Conservation (phyloP, 2,329 filamentous ascomycete species). For the Venturia carpophila region DNA sequence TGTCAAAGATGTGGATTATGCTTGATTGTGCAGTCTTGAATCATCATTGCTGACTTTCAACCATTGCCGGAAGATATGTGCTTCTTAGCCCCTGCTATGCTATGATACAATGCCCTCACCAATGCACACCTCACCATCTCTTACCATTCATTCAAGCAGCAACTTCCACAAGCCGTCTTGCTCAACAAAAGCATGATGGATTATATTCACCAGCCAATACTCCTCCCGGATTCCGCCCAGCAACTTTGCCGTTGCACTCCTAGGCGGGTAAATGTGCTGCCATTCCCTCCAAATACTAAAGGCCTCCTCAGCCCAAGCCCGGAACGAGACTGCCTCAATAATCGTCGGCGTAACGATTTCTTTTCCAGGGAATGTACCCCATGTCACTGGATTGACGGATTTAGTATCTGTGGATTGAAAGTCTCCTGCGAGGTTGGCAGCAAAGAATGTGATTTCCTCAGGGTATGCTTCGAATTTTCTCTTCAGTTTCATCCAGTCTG, state of each 20-base stretch:
- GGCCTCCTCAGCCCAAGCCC: conserved; percentile 90
- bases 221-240: conserved; percentile 60
- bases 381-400: conserved; percentile 85
- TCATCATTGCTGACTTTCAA: no score
- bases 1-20: no score
- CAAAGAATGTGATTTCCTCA: conserved; percentile 77
- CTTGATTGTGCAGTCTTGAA: no score
- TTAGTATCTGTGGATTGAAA: conserved; percentile 62
- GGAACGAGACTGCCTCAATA: conserved; percentile 90
- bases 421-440: conserved; percentile 68
- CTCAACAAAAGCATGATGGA: conserved; percentile 71
- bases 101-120: not conserved
- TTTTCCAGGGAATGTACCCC: conserved; percentile 91
- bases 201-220: conserved; percentile 84
- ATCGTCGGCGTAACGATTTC: conserved; percentile 96
- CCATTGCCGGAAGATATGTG: not conserved
- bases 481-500: conserved; percentile 63
- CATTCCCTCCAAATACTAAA: conserved; percentile 95
- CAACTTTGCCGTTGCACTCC: conserved; percentile 62
- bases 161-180: conserved; percentile 65
- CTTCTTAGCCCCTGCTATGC: not conserved
- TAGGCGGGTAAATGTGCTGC: conserved; percentile 76
- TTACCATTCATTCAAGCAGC: conserved; percentile 34
- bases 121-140: not conserved
- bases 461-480: conserved; percentile 54